Evolutionary conservation across 2,329 filamentous ascomycete genomes (phyloP), one percentile per base, ranked within the genome.

Genomic region (Periconia digitata): DNA sequence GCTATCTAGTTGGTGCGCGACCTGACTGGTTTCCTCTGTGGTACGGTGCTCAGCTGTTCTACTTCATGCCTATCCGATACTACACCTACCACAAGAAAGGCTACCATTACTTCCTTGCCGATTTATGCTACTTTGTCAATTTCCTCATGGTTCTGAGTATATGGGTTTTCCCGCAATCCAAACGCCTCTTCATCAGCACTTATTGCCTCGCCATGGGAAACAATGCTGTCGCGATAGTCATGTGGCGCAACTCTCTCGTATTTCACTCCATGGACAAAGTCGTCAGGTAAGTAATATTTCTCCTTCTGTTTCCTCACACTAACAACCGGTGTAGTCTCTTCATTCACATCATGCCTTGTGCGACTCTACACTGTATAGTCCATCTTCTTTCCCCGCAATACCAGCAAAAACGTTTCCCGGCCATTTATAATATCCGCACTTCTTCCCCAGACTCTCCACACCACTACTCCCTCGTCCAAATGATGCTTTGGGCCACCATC

Each of bases 251-350:
- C 71, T 96, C 92, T 24, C 83, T 99, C 66, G 94, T 99, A 40
- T 99, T 99, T 72, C 94, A 99, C 77, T 95, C 90, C 67, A 85
- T 99, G 73, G 94, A 99, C 79, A 99, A 99, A 74, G 91, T 97
- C 52, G 95, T 92, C 12, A 94, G 90, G 68, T 85, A 72, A 58
- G 75, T 49, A 32, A 57, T 40, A 15, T 13, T 21, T 29, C 20
- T 42, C 16, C 17, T 48, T 23, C 23, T 10, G 3, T n/a, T 3
- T 6, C 21, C 35, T 41, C 34, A 20, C 27, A 22, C 18, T 24
- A 41, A 7, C 22, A 65, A 43, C 63, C 38, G 1, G 3, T 12
- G 6, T 46, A 87, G 85, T 70, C 80, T 99, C n/a, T 99, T 99
- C 75, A 96, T 99, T 60, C 94, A 99, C 72, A 95, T 99, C 64